Base-by-base conservation (phyloP, 2,329 filamentous ascomycete species). In the Penicillium sp. region DNA sequence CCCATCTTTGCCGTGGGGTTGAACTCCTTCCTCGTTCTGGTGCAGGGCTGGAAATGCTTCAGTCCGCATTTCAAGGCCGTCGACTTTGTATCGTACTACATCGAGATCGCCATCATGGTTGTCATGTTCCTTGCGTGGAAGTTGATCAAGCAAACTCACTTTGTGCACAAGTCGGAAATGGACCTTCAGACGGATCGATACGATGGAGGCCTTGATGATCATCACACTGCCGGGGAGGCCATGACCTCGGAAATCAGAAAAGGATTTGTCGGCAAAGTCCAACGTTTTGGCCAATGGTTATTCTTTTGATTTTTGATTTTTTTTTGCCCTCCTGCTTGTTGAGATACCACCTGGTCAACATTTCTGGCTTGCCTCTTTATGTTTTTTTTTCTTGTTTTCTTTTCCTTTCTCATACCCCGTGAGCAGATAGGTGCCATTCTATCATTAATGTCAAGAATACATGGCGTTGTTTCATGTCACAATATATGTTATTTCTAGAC, bases 31-130 rank as follows among this genome's bases (percentile, higher is more conserved):
- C 70, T 86, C 8, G 76, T 85, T 3, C 70, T 85, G 1, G 74
- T 84, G 0, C 82, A 85, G 55, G 82, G 83, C 2, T 85, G 69
- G 68, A 59, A 59, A 13, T 80, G 75, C 46, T 85, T 85, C 66
- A 81, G 76, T 37, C 80, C 80, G 3, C 64, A 51, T 2, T 85
- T 85, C 57, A 71, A 73, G 41, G 70, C 67, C 2, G 79, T 84
- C 9, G 74, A 77, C 57, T 85, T 85, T 57, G 78, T 85, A 40
- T 82, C 78, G 50, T 81, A 74, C 53, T 84, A 85, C 57, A 74
- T 85, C 34, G 80, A 84, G 64, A 64, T 85, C 25, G 78, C 81
- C 0, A 56, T 85, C 49, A 81, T 85, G 74, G 53, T 78, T 12
- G 61, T 77, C 11, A 76, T 81, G 66, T 77, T 73, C 54, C 33